Conservation (phyloP, 2,329 filamentous ascomycete genomes). For the Microcyclosporella mali region DNA sequence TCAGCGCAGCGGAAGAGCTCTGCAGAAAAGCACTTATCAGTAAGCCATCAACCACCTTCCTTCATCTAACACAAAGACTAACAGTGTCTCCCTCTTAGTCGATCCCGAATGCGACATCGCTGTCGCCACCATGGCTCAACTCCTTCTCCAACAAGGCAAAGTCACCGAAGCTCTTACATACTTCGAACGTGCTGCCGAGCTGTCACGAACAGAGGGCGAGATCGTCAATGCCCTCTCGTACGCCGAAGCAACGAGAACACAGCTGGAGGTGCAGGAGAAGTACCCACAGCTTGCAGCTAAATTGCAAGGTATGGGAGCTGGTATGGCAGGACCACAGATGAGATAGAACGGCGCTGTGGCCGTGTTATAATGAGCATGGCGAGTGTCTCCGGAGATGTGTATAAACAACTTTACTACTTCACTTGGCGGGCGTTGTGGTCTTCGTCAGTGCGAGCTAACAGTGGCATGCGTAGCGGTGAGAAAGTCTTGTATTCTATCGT, state of each 20-base stretch:
- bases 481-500: no score
- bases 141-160: constrained; percentile 95
- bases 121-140: constrained; percentile 96
- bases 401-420: no score
- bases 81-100: constrained; percentile 50
- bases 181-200: constrained; percentile 92
- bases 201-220: constrained; percentile 89
- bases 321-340: constrained; percentile 12
- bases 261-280: constrained; percentile 65
- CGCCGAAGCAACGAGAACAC: constrained; percentile 91
- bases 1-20: constrained; percentile 85
- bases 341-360: no score
- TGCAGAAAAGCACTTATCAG: constrained; percentile 97
- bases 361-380: no score
- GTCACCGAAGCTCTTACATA: constrained; percentile 91
- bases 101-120: constrained; percentile 98
- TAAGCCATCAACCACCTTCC: constrained; percentile 46
- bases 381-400: no score
- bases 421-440: no score
- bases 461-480: no score
- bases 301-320: constrained; percentile 33
- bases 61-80: neutral
- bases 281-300: constrained; percentile 46
- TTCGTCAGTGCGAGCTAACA: no score
- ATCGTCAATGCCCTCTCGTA: constrained; percentile 95